phyloP scores from a whole-genome alignment of 306 rosid genomes.

The Carpinus viminea region DNA sequence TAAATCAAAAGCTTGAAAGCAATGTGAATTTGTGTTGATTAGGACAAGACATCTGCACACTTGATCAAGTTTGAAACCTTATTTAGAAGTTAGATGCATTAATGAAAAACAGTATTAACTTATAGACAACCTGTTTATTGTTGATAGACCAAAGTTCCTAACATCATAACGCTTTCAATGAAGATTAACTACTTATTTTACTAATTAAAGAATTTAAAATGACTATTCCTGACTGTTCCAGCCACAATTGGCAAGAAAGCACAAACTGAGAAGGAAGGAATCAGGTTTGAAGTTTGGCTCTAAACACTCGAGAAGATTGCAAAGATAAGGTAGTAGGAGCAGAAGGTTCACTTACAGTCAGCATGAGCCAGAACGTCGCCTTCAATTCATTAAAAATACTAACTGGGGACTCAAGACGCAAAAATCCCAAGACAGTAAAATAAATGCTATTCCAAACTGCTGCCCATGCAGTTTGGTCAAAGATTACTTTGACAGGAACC shows the following conservation, averaged over 20 bases:
- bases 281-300: conserved; percentile 1
- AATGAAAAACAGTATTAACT: not conserved
- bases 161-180: not conserved
- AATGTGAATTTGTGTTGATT: not conserved
- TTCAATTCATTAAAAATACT: conserved; percentile 68
- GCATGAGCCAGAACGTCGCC: conserved; percentile 88
- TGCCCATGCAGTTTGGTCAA: conserved; percentile 91
- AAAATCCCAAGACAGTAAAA: conserved; percentile 61
- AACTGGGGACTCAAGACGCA: conserved; percentile 79
- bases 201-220: not conserved
- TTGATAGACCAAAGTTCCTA: not conserved
- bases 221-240: not conserved
- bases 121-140: not conserved
- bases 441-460: conserved; percentile 98
- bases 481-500: conserved; percentile 87
- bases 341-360: conserved; percentile 66
- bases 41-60: not conserved
- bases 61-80: not conserved
- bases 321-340: conserved; percentile 21
- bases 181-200: not conserved
- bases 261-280: not conserved
- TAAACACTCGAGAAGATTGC: not conserved
- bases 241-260: not conserved
- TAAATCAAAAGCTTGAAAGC: not conserved
- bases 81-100: not conserved